Base-by-base conservation (phyloP, 257 asterid species). In the Nyctanthes arbortristis region DNA sequence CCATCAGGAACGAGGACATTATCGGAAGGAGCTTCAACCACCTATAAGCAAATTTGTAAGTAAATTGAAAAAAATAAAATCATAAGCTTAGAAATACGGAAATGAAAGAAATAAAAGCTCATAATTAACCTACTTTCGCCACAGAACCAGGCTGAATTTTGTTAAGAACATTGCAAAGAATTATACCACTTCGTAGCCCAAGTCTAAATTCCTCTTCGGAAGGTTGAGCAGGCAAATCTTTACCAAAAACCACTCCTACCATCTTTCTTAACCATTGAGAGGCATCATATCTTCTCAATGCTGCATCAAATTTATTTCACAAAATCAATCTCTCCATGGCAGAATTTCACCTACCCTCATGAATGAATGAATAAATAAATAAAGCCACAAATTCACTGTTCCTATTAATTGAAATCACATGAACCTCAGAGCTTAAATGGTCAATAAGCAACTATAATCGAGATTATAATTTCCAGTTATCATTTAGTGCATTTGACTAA, bases 161-260 rank as follows among this genome's bases (percentile, higher is more conserved):
- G 88, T 91, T 91, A 47, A 93, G 87, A 61, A 76, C 97, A 80
- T 80, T 91, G 91, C 98, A 93, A 67, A 91, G 96, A 59, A 93
- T 83, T 59, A 85, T 91, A 61, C 98, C 98, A 74, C 96, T 93
- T 73, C 92, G 80, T 59, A 93, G 78, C 35, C 96, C 98, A n/a
- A 83, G 85, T 43, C 93, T 84, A 76, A 93, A 91, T 31, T 84
- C 92, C 55, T 91, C 96, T 78, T 91, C 98, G 45, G 98, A 93
- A 66, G 97, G 97, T 82, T 91, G 82, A 10, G 96, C 97, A 0
- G 98, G 96, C 65, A 93, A 85, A 77, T 93, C 97, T 85, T 80
- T 90, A 52, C 89, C 97, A 29, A 81, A 88, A 49, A 93, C 97
- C 27, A 93, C 97, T 67, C 97, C 98, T 34, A 80, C 87, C 86